Conservation (phyloP, 129 eudicot species). For the Mikania micrantha region DNA sequence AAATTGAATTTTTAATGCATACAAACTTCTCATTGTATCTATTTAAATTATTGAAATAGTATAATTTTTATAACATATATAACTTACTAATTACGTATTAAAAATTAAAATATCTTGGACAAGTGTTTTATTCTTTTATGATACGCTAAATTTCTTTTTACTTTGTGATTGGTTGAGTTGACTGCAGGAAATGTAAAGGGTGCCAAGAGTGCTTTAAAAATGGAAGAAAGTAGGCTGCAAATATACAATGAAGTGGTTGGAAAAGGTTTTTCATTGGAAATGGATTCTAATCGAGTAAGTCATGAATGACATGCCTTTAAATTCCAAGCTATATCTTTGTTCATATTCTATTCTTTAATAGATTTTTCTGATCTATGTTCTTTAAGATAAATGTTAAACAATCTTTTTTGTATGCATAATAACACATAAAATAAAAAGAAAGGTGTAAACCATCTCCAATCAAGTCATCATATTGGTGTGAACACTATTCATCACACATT, state of each 20-base stretch:
- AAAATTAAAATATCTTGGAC: not conserved
- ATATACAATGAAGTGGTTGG: slow-evolving; percentile 47
- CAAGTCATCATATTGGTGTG: not conserved
- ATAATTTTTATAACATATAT: not conserved
- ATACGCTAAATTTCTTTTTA: not conserved
- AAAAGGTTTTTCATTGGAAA: slow-evolving; percentile 33
- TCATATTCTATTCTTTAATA: not conserved
- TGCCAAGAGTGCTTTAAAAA: slow-evolving; percentile 65
- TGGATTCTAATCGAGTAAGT: slow-evolving; percentile 47
- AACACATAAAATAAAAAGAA: not conserved
- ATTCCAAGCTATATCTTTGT: not conserved
- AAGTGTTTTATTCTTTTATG: not conserved
- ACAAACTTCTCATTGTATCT: not conserved
- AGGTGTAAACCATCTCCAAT: not conserved
- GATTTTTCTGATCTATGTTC: not conserved
- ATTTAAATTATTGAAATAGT: not conserved
- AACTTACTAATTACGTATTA: not conserved
- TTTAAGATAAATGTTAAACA: not conserved
- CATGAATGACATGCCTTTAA: slow-evolving; percentile 15
- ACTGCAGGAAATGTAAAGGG: slow-evolving; percentile 56
- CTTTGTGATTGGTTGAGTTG: slow-evolving; percentile 11
- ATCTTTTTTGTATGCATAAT: not conserved
- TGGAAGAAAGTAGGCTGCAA: slow-evolving; percentile 64
- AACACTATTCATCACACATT: not conserved
- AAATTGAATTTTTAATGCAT: not conserved